Evolutionary conservation across 2,329 filamentous ascomycete species (phyloP).

Genomic region (Fusarium domesticum): DNA sequence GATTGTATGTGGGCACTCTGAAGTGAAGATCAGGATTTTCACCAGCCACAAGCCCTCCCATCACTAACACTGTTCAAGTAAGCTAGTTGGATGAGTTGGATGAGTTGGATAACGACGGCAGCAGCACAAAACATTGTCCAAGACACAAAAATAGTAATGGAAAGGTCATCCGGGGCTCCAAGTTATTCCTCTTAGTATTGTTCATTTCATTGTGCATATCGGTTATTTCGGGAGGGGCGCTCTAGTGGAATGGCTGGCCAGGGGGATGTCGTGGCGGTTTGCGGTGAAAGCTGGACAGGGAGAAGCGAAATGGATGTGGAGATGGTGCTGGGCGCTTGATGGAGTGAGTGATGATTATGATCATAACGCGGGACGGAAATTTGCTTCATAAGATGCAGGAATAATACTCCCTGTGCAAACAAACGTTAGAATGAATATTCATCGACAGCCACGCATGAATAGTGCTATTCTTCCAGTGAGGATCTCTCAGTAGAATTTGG

Average conservation of each 20-base stretch:
- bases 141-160: slow-evolving; percentile 1
- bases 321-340: slow-evolving; percentile 1
- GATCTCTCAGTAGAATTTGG: too few relatives aligned
- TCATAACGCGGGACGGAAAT: not conserved
- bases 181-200: slow-evolving; percentile 3
- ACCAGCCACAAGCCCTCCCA: slow-evolving; percentile 8
- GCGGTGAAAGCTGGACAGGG: too few relatives aligned
- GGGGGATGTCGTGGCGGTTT: not conserved
- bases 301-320: slow-evolving; percentile 24
- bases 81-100: too few relatives aligned
- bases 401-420: too few relatives aligned
- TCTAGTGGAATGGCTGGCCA: not conserved
- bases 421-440: slow-evolving; percentile 12
- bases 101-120: too few relatives aligned
- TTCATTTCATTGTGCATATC: slow-evolving; percentile 25
- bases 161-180: slow-evolving; percentile 6
- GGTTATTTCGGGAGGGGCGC: slow-evolving; percentile 3
- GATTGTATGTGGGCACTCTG: not conserved
- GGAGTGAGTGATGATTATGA: not conserved
- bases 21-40: too few relatives aligned
- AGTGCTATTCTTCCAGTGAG: slow-evolving; percentile 5
- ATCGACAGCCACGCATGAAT: slow-evolving; percentile 17
- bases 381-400: not conserved
- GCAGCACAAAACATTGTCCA: too few relatives aligned
- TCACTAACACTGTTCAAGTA: not conserved